Conservation (phyloP, 2,329 filamentous ascomycete species). For the Hymenoscyphus linearis region DNA sequence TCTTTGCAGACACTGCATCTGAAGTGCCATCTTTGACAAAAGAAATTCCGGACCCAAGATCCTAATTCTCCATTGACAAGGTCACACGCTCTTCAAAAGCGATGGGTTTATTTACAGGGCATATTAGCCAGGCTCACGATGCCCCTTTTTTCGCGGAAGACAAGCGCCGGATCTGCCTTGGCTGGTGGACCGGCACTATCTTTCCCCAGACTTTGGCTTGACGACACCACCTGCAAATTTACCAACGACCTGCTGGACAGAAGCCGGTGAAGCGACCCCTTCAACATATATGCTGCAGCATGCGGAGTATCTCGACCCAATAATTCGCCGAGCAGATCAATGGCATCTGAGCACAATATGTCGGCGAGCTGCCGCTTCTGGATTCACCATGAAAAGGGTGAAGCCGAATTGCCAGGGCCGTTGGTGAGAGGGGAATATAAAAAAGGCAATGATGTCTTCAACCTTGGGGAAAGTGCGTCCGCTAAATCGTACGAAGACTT, state of each 20-base stretch:
- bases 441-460: slow-evolving; percentile 1
- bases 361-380: slow-evolving; percentile 7
- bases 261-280: neutral
- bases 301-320: slow-evolving; percentile 1
- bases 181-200: neutral
- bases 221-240: neutral
- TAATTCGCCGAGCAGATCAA: neutral
- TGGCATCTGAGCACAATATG: slow-evolving; percentile 6
- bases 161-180: neutral
- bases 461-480: neutral
- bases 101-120: slow-evolving; percentile 1
- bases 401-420: neutral
- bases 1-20: neutral
- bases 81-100: slow-evolving; percentile 1
- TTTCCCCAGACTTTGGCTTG: slow-evolving; percentile 5
- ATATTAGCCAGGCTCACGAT: slow-evolving; percentile 3
- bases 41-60: neutral
- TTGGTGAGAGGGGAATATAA: neutral
- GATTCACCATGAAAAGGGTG: neutral
- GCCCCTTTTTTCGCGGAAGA: slow-evolving; percentile 1
- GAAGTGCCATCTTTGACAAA: neutral
- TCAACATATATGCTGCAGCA: neutral
- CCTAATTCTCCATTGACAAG: neutral
- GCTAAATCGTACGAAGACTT: neutral
- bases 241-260: neutral